Percentiles rank a stretch among this genome's conserved stretches.
Conservation (phyloP, 768 basidiomycete genomes). For the Coprinopsis marcescibilis region DNA sequence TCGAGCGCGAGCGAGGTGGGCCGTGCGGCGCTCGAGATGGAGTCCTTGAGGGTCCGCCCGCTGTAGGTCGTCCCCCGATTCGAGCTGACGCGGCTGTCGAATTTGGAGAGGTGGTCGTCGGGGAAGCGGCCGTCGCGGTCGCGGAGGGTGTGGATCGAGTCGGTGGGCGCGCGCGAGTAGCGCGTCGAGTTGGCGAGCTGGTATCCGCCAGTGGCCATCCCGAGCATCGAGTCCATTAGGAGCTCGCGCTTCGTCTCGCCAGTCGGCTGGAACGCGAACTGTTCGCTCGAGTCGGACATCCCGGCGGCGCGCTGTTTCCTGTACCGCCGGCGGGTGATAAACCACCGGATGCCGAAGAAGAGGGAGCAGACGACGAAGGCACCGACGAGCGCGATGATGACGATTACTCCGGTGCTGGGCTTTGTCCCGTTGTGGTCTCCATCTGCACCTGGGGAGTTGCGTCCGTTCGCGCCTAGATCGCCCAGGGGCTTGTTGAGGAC, state of each 20-base stretch:
- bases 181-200: constrained; percentile 29
- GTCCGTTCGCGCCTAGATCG: constrained; percentile 1
- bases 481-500: constrained; percentile 57
- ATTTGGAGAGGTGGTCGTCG: no score
- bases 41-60: no score
- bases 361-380: constrained; percentile 52
- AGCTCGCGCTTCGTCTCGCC: constrained; percentile 7
- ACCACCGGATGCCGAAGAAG: constrained; percentile 53
- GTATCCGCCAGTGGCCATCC: constrained; percentile 26
- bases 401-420: constrained; percentile 54
- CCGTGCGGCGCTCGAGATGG: no score
- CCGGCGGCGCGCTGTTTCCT: constrained; percentile 35
- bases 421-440: constrained; percentile 25
- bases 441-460: background rate
- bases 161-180: no score
- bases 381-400: constrained; percentile 52
- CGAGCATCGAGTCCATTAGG: constrained; percentile 14
- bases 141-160: no score
- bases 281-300: background rate
- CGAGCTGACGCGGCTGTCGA: no score
- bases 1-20: no score
- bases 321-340: no score
- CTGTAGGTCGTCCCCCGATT: no score
- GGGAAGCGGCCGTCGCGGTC: no score
- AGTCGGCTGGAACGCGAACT: background rate